Evolutionary conservation across 139 green algal genomes (phyloP), one percentile per base, ranked within the genome.

Genomic region (Chlamydomonas incerta): DNA sequence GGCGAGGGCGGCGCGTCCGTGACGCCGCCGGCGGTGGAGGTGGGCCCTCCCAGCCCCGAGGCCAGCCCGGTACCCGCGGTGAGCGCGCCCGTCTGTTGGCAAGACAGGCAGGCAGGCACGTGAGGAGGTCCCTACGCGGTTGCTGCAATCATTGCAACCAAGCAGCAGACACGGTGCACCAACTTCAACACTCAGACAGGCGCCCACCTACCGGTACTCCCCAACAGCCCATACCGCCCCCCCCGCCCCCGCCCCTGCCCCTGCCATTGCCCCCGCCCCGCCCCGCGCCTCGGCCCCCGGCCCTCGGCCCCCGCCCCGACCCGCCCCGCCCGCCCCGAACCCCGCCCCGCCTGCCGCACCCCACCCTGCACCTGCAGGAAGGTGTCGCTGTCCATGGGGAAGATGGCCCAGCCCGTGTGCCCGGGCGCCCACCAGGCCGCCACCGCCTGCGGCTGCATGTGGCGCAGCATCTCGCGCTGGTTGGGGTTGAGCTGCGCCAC

Each of bases 401-500:
- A 96, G 63, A 98, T 93, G 69, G 94, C 93, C 95, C 95, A 98
- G 26, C 95, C 95, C 3, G 94, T 90, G 86, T 98, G 96, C 14
- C 94, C 93, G 0, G 79, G 70, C 74, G 92, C 85, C 95, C 94
- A 98, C 96, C 96, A 98, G 37, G 87, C 85, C 18, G 90, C 82
- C 55, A 94, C 90, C 24, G 92, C 93, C 79, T 94, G 88, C 26
- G 91, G 92, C 88, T 95, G 91, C 90, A 98, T 91, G 81, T 92
- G 85, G 14, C 92, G 88, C 86, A 97, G 92, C 88, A 95, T 85
- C 33, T 98, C 95, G 0, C 95, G 92, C 91, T 98, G 94, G 23
- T 73, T 67, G 10, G 94, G 94, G 20, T 87, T 94, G 57, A 95
- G 93, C 81, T 96, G 90, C 50, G 92, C 87, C 86, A 94, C 92